Conservation (phyloP, 73 alveolate species). For the Breviolum minutum region DNA sequence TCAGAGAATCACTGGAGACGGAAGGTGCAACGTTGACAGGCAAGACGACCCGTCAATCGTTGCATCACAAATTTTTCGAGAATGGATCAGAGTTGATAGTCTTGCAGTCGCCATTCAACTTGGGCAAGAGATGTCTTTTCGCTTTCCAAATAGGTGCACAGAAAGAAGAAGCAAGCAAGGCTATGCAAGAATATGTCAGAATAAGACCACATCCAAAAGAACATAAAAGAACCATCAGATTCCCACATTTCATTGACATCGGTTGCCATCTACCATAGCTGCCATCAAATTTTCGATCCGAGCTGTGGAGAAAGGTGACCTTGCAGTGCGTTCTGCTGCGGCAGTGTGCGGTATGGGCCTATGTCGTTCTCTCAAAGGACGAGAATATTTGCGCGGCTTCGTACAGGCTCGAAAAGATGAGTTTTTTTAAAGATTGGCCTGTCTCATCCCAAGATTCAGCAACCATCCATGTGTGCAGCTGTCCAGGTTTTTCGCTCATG, state of each 20-base stretch:
- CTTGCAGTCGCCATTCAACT: too few relatives aligned
- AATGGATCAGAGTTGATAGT: too few relatives aligned
- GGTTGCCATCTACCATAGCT: too few relatives aligned
- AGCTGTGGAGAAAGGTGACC: constrained; percentile 27
- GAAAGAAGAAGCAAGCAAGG: neutral
- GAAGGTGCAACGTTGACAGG: constrained; percentile 87
- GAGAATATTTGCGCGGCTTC: constrained; percentile 48
- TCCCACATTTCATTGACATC: too few relatives aligned
- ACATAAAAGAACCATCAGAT: too few relatives aligned
- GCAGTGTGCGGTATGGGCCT: constrained; percentile 63
- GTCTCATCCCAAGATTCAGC: neutral
- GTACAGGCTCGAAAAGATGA: constrained; percentile 5
- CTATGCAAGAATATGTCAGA: too few relatives aligned
- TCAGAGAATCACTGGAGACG: constrained; percentile 46
- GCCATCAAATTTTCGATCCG: neutral
- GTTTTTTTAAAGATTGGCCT: neutral
- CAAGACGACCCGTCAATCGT: neutral
- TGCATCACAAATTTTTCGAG: neutral
- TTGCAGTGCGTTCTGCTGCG: constrained; percentile 70
- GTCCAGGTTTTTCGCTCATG: constrained; percentile 87
- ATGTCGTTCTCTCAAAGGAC: constrained; percentile 49
- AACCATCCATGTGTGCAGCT: neutral
- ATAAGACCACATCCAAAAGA: too few relatives aligned
- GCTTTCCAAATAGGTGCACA: too few relatives aligned
- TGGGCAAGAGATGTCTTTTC: too few relatives aligned